Evolutionary conservation across 139 green algal species (phyloP), one percentile per base, ranked within the genome.

Genomic region (Chlorella vulgaris): DNA sequence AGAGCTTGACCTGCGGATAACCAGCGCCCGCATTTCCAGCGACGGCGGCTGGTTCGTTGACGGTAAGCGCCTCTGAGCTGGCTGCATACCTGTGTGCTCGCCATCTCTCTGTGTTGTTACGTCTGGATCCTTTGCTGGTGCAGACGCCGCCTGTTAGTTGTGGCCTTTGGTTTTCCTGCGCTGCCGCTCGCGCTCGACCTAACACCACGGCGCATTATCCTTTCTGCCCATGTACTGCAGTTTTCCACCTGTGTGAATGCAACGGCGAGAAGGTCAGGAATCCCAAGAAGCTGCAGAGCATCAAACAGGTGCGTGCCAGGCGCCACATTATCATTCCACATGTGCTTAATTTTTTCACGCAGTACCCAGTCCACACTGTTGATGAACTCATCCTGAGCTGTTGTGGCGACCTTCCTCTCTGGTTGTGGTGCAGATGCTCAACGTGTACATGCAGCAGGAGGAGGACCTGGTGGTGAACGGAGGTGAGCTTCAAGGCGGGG

Each of bases 31-130:
- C 22, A 97, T 99, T 40, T 96, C 90, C 4, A 95, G 86, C 2
- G 96, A 99, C 74, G 94, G 96, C 15, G 96, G 94, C 29, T 99
- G 96, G 96, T 99, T 99, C 81, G 92, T 98, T 3, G 96, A 99
- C 80, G 96, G 91, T 96, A 80, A 65, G 91, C n/a, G 18, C 43
- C 29, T 13, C 65, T 33, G 47, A 58, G 47, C 33, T 24, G 7
- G 7, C 5, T 28, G 31, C 33, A 26, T 69, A 33, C 29, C 26
- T 24, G 31, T 3, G 4, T 1, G 8, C 24, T 39, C 63, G 15
- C 18, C 47, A 10, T 55, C 13, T 55, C 47, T 15, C 15, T 55
- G 13, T 15, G 15, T 55, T 24, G 47, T 15, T 55, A 15, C 47
- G 47, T 55, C 13, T 55, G 47, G 47, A 55, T 24, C 13, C 47